phyloP scores from a whole-genome alignment of 208 protist genomes.

The Naegleria fowleri region DNA sequence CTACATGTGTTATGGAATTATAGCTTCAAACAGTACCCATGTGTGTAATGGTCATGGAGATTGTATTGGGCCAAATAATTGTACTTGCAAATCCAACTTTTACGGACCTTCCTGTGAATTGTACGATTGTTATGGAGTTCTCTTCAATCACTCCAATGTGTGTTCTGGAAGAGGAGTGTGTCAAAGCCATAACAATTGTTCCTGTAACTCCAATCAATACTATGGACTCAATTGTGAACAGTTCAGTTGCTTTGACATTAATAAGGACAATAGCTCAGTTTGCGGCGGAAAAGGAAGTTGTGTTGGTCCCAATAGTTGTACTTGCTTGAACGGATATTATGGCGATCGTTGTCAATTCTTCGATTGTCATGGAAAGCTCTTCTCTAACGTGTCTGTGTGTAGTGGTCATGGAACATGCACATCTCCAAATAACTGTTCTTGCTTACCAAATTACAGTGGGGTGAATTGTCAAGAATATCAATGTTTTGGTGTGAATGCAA shows the following conservation, averaged over 20 bases:
- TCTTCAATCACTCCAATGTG: neutral
- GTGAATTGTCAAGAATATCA: neutral
- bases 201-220: neutral
- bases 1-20: neutral
- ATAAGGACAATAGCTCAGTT: neutral
- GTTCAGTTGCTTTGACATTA: neutral
- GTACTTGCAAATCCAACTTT: neutral
- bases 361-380: neutral
- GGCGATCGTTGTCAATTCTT: neutral
- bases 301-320: neutral
- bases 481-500: neutral
- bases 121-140: slow-evolving; percentile 16
- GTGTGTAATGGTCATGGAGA: neutral
- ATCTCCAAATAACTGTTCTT: neutral
- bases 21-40: neutral
- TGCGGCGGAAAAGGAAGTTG: neutral
- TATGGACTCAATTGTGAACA: neutral
- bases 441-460: neutral
- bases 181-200: neutral
- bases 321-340: neutral
- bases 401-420: neutral
- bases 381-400: neutral
- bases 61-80: neutral
- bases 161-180: neutral
- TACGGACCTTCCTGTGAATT: neutral